Base-by-base conservation (phyloP, 2,329 filamentous ascomycete genomes). In the Westerdykella sp. region DNA sequence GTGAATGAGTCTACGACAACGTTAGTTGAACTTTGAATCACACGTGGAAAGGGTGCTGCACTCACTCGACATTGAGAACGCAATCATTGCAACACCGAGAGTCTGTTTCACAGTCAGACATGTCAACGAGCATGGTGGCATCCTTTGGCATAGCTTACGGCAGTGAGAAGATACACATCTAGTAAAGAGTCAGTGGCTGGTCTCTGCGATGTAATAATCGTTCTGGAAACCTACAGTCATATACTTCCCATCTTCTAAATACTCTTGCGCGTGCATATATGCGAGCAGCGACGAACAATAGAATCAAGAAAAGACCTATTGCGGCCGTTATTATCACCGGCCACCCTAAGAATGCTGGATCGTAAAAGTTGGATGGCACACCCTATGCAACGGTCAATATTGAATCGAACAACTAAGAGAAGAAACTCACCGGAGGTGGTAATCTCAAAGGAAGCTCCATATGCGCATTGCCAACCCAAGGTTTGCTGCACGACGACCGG, bases 11-110 rank as follows among this genome's bases (percentile, higher is more conserved):
- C 53, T 54, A 23, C 13, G n/a, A 37, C 13, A 25, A 14, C 12
- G 15, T 54, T 13, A 50, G 43, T 28, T 14, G 6, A 10, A n/a
- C 16, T 30, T 28, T 21, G n/a, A 31, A 18, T 39, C 5, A 22
- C 14, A 30, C n/a, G 32, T 14, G 9, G 4, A 7, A 15, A 36
- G 37, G 32, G 12, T 5, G 4, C 5, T 25, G 16, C 21, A 5
- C 50, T 44, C 37, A 55, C 50, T 38, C 39, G 48, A 47, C 31
- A 54, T 51, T 21, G 45, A 39, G 32, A 55, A 51, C 2, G 49
- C 39, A 23, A 55, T 51, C 28, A 51, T 47, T n/a, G 44, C 46
- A 23, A 57, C 22, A 18, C 49, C 46, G 36, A 46, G 39, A 6
- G 45, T 14, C 47, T 49, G 21, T 6, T 40, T 4, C 41, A 44